Base-by-base conservation (phyloP, 1,139 yeast genomes). In the Yamadazyma siamensis region DNA sequence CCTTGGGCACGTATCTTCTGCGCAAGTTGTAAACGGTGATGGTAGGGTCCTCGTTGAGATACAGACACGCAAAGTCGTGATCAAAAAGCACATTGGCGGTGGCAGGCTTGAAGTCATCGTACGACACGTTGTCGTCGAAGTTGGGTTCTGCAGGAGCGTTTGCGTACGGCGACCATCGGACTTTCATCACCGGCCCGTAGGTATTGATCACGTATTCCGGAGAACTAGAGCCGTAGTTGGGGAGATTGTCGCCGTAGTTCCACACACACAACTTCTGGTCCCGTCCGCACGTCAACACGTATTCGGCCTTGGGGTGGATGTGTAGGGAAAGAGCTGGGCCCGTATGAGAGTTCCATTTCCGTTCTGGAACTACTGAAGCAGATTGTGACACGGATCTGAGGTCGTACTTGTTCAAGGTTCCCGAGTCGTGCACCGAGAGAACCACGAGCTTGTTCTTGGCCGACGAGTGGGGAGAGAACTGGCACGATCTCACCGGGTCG, bases 261-360 rank as follows among this genome's bases (percentile, higher is more conserved):
- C 95, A 87, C 1, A 85, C 75, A 41, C 86, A 87, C 25, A 86
- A 68, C 41, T 80, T 81, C 40, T 78, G 85, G 56, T 91, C 99
- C 45, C 96, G 68, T 8, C 98, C 98, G 13, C 97, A 97, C 9
- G 96, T 86, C 2, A 82, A 80, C 12, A 91, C 75, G 46, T 80
- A 85, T 42, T 88, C 95, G 24, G 72, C 59, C 28, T 79, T 82
- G 0, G 95, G 94, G 49, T 89, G 96, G 77, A 95, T 88, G 49
- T 86, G 88, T 7, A 91, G 58, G 2, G 95, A 77, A 13, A 89
- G 64, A 0, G 95, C 97, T 1, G 95, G 94, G 0, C 95, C 95
- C 1, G 91, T 75, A 53, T 91, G 98, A 3, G 95, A 94, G 47
- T 83, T 86, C 56, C 94, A 73, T 38, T 83, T 78, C 29, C 79